phyloP scores from a whole-genome alignment of 2,329 filamentous ascomycete genomes.

The Malbranchea cinnamomea region DNA sequence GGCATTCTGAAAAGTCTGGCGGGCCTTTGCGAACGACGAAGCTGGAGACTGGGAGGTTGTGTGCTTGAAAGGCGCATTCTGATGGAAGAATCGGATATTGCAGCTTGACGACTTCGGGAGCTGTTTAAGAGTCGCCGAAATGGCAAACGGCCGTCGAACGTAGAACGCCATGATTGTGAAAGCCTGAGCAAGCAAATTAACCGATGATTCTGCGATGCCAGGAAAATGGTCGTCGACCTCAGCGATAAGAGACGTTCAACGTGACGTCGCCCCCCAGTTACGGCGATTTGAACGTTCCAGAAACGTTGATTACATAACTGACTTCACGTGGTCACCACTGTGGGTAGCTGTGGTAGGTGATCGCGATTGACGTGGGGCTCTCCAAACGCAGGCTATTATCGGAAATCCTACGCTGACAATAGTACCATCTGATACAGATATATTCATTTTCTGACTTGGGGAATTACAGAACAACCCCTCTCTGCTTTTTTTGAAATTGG shows the following conservation, averaged over 20 bases:
- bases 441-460: too few relatives aligned
- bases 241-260: conserved; percentile 7
- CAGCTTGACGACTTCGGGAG: conserved; percentile 33
- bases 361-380: too few relatives aligned
- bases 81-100: conserved; percentile 44
- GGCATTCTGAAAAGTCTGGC: conserved; percentile 43
- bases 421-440: too few relatives aligned
- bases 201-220: conserved; percentile 8
- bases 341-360: too few relatives aligned
- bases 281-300: conserved; percentile 23
- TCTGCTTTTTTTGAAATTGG: too few relatives aligned
- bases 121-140: conserved; percentile 45
- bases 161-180: conserved; percentile 45
- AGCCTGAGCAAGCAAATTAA: not conserved
- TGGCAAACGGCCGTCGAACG: conserved; percentile 48
- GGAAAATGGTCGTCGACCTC: conserved; percentile 3
- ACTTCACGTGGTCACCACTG: conserved; percentile 8
- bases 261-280: conserved; percentile 6
- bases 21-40: conserved; percentile 36
- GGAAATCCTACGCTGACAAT: too few relatives aligned
- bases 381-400: too few relatives aligned
- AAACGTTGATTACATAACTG: conserved; percentile 13
- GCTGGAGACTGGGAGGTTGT: conserved; percentile 26
- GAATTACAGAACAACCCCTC: too few relatives aligned
- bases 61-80: conserved; percentile 38